Conservation (phyloP, 73 alveolate genomes). For the Tetrahymena borealis region DNA sequence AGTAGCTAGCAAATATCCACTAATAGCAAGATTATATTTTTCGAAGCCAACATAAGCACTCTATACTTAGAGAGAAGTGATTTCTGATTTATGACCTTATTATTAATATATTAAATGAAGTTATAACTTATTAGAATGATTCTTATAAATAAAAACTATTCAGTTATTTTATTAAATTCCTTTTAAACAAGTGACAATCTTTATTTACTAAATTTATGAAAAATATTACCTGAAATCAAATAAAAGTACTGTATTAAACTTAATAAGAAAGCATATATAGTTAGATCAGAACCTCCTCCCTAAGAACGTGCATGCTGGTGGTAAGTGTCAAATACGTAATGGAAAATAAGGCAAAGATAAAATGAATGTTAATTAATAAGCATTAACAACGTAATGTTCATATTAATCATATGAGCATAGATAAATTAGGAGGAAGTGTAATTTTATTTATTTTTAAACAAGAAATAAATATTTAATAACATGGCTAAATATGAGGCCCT, state of each 20-base stretch:
- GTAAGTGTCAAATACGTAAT: not conserved
- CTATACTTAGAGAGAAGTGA: not conserved
- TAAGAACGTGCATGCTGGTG: not conserved
- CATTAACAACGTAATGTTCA: not conserved
- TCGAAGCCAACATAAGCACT: slow-evolving; percentile 36
- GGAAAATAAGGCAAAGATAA: not conserved
- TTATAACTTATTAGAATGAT: not conserved
- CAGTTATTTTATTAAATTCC: too few species aligned
- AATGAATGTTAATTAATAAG: not conserved
- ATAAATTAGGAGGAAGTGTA: not conserved
- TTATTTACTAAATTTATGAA: not conserved
- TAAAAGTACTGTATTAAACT: not conserved
- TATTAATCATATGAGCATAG: not conserved
- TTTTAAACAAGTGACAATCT: too few species aligned
- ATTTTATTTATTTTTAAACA: not conserved
- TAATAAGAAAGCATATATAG: not conserved
- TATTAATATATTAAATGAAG: not conserved
- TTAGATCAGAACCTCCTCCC: not conserved
- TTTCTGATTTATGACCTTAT: slow-evolving; percentile 13
- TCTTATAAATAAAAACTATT: too few species aligned
- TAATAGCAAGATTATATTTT: not conserved
- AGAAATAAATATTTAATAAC: not conserved
- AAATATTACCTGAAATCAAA: not conserved
- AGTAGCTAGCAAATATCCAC: slow-evolving; percentile 2
- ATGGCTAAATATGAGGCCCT: not conserved